A percentile compares a stretch with the other conserved stretches of the same genome.
These are phyloP conservation scores for Hordeum vulgare DNA, from an alignment of 176 grass and related monocot genomes.

Conservation along the genomic window MorexV3_pseudomolecules_assembly NC_058522.1:17906777-17907276, in stretches of 20 bases:
- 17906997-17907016: slow-evolving; percentile 56
- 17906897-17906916: slow-evolving; percentile 77
- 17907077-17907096: slow-evolving; percentile 56
- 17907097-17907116: slow-evolving; percentile 59
- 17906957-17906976: slow-evolving; percentile 84
- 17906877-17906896: slow-evolving; percentile 71
- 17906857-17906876: slow-evolving; percentile 64
- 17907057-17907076: slow-evolving; percentile 70
- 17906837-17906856: slow-evolving; percentile 76
- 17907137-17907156: slow-evolving; percentile 43
- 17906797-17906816: slow-evolving; percentile 76
- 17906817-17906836: slow-evolving; percentile 27
- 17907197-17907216: not conserved
- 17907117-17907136: slow-evolving; percentile 54
- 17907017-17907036: slow-evolving; percentile 54
- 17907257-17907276: not conserved
- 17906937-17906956: slow-evolving; percentile 78
- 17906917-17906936: slow-evolving; percentile 73
- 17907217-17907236: slow-evolving; percentile 6
- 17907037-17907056: slow-evolving; percentile 54
- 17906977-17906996: slow-evolving; percentile 49
- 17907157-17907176: not conserved
- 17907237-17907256: not conserved
- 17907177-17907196: not conserved
- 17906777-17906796: slow-evolving; percentile 77